Evolutionary conservation across 2,329 filamentous ascomycete species (phyloP), one percentile per base, ranked within the genome.

Genomic region (Trichophyton verrucosum): DNA sequence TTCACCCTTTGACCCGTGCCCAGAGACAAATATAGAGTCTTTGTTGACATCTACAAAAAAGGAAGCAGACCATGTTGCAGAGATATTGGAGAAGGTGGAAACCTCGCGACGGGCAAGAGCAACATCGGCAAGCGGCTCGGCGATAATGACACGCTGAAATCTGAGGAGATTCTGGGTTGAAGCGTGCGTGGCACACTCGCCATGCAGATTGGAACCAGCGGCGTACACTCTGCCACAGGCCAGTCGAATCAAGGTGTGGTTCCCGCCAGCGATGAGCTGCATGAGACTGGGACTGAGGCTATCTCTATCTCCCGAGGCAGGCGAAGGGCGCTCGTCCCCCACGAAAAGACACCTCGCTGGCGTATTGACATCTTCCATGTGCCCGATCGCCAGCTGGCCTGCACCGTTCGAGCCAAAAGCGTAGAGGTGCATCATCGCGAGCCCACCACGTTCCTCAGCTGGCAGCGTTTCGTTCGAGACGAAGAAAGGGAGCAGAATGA

Each of bases 201-300:
- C 74, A 65, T 79, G 75, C 6, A 65, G 69, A 69, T 82, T 77
- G 62, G 86, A 82, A 0, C 91, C 91, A 53, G 84, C 81, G 68
- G 82, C 85, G 68, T 83, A 87, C 0, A 91, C 75, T 1, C 75
- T 66, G 0, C 86, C 86, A 27, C 77, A 70, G 3, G 76, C 69
- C n/a, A 81, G 82, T 9, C 91, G 76, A 8, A 95, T 71, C 3
- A 96, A 75, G 0, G 90, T 95, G 72, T 96, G 92, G 69, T 96
- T 96, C 1, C 91, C 91, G 3, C 92, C 92, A 6, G 89, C 80
- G 51, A 70, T 74, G 27, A 86, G 77, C 60, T 56, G 55, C 30
- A 57, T 42, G 33, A 47, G 36, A 51, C 58, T n/a, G 33, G 49
- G 36, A 51, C 58, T n/a, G 13, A 24, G 44, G 44, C 44, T 47